Base-by-base conservation (phyloP, 1,139 yeast species). In the Kluyveromyces sp. region DNA sequence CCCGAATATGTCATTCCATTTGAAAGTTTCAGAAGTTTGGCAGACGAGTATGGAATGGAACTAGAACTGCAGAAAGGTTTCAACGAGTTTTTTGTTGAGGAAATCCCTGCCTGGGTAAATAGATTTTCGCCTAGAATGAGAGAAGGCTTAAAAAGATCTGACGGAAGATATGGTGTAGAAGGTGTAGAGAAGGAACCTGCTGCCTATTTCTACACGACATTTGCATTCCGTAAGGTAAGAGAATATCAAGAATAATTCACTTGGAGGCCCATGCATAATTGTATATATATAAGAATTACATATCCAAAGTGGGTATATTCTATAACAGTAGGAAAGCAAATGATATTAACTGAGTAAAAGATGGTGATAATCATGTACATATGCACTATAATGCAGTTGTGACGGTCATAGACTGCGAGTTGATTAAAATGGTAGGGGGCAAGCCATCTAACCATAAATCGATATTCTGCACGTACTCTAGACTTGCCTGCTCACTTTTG, bases 1-100 rank as follows among this genome's bases (percentile, higher is more conserved):
- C 97, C 97, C 0, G 99, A 92, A 61, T 92, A 86, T 60, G 94
- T 92, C n/a, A 97, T 92, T 4, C 98, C 97, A 0, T 89, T 92
- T 67, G 97, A 92, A 58, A 78, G 84, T 0, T 77, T 92, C 50
- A 74, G 95, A 62, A 78, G 83, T 50, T 68, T 89, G 44, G 94
- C 96, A 43, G 90, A 83, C 61, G 95, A 88, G 51, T 85, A 81
- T 63, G 88, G 89, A 27, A 67, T 92, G 56, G 82, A 79, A 47
- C 68, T 94, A 50, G 76, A 82, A 49, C 79, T 79, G 57, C 83
- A 83, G 57, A 81, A 82, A 70, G 83, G 86, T 46, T 92, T 92
- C 59, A 77, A 84, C 52, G 90, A 88, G 42, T 78, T 90, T 61
- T 92, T 88, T 68, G 83, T 81, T 45, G 83, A 81, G 55, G 89